Conservation (phyloP, 2,329 filamentous ascomycete species). For the Scytalidium lignicola region DNA sequence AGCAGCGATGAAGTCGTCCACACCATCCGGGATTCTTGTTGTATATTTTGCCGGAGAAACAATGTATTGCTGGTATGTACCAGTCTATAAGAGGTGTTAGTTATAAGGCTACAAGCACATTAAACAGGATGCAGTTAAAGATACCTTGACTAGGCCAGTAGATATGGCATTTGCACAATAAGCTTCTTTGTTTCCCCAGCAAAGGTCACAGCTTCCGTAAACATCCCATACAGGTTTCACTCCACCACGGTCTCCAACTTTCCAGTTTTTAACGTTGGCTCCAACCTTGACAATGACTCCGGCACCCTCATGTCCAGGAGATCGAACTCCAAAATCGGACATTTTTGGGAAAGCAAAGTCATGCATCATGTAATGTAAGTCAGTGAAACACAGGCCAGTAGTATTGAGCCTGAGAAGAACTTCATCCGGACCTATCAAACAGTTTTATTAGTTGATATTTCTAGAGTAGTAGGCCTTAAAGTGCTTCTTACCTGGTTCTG, state of each 20-base stretch:
- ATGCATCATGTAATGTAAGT: slow-evolving; percentile 52
- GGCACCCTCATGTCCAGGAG: slow-evolving; percentile 51
- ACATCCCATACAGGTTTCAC: slow-evolving; percentile 46
- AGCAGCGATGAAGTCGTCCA: slow-evolving; percentile 49
- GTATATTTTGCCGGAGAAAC: slow-evolving; percentile 41
- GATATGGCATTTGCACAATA: slow-evolving; percentile 43
- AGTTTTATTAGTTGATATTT: background rate
- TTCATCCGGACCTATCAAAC: slow-evolving; percentile 34
- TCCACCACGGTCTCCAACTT: slow-evolving; percentile 48
- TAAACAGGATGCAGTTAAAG: no score
- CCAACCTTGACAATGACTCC: slow-evolving; percentile 54
- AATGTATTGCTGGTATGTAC: slow-evolving; percentile 56
- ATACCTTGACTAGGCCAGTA: slow-evolving; percentile 33
- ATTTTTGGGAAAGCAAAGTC: slow-evolving; percentile 46
- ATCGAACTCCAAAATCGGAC: slow-evolving; percentile 37
- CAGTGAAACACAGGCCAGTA: slow-evolving; percentile 53
- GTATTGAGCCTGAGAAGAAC: slow-evolving; percentile 52
- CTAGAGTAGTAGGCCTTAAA: background rate
- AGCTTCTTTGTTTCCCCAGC: slow-evolving; percentile 47
- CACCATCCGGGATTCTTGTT: slow-evolving; percentile 48
- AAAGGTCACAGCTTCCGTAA: slow-evolving; percentile 45
- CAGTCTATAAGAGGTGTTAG: slow-evolving; percentile 13
- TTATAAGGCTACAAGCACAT: no score
- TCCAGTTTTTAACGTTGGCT: slow-evolving; percentile 44
- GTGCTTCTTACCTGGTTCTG: slow-evolving; percentile 31